Conservation (phyloP, 257 asterid species). For the Nicotiana undulata region DNA sequence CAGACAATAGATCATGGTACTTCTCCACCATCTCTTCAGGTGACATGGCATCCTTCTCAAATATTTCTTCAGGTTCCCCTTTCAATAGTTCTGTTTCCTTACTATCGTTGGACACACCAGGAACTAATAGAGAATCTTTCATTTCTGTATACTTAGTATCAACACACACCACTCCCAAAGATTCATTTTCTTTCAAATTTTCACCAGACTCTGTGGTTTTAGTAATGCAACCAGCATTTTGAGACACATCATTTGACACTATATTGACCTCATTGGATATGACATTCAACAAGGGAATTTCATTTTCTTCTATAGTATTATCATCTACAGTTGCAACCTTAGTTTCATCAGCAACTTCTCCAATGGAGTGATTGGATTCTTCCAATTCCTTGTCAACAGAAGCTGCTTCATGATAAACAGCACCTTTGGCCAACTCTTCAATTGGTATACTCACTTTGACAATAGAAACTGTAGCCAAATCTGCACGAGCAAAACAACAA, state of each 20-base stretch:
- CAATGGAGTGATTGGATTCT: background rate
- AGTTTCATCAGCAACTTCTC: background rate
- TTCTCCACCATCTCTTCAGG: background rate
- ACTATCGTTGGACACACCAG: no score
- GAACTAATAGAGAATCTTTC: no score
- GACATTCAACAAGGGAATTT: background rate
- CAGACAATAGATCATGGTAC: background rate
- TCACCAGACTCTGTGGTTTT: background rate
- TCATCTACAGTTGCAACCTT: background rate
- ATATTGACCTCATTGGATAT: background rate
- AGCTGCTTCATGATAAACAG: background rate
- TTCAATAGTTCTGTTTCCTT: no score
- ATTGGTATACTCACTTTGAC: background rate
- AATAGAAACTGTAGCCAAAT: background rate
- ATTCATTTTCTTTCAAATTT: background rate
- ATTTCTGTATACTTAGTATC: background rate
- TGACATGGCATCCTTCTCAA: background rate
- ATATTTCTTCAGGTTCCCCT: no score
- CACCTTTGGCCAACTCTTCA: background rate
- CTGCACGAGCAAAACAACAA: background rate
- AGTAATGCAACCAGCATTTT: background rate
- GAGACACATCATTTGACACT: background rate
- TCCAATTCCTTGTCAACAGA: background rate
- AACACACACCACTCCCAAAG: background rate
- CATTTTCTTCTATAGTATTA: background rate